phyloP scores from a whole-genome alignment of 2,329 filamentous ascomycete genomes.

The Fusarium newnesense region DNA sequence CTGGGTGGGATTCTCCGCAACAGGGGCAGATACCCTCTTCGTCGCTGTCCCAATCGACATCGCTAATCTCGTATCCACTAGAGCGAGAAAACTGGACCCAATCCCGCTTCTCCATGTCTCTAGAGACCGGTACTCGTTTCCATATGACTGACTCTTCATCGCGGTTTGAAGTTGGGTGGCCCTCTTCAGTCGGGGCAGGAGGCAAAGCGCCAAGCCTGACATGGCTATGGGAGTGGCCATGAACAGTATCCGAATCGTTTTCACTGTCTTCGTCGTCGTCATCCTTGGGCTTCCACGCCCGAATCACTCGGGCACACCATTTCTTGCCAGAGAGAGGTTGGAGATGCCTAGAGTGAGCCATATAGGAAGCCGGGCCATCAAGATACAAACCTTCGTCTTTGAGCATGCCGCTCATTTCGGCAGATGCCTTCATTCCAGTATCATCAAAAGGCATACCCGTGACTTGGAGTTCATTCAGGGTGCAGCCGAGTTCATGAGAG shows the following conservation, averaged over 20 bases:
- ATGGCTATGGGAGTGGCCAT: slow-evolving; percentile 42
- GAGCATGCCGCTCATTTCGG: slow-evolving; percentile 62
- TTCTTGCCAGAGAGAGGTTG: slow-evolving; percentile 52
- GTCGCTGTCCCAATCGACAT: slow-evolving; percentile 47
- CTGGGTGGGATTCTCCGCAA: slow-evolving; percentile 53
- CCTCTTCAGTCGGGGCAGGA: slow-evolving; percentile 55
- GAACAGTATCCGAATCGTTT: slow-evolving; percentile 41
- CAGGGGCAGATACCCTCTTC: slow-evolving; percentile 54
- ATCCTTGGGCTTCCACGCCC: slow-evolving; percentile 53
- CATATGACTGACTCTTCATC: slow-evolving; percentile 60
- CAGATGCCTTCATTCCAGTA: slow-evolving; percentile 57
- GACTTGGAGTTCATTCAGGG: slow-evolving; percentile 62
- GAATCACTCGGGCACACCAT: slow-evolving; percentile 58
- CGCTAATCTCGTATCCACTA: slow-evolving; percentile 51
- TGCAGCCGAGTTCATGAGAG: slow-evolving; percentile 64
- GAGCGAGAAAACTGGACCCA: slow-evolving; percentile 60
- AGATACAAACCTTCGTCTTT: slow-evolving; percentile 64
- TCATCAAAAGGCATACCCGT: slow-evolving; percentile 64
- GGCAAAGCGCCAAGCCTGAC: slow-evolving; percentile 50
- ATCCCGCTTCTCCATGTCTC: slow-evolving; percentile 53
- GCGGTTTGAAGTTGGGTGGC: slow-evolving; percentile 54
- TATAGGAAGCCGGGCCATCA: slow-evolving; percentile 56
- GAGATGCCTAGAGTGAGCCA: slow-evolving; percentile 54
- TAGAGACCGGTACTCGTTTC: slow-evolving; percentile 59
- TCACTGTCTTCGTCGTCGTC: slow-evolving; percentile 40